phyloP scores from a whole-genome alignment of 192 early-diverging fungal genomes.

The Martensiomyces pterosporus region DNA sequence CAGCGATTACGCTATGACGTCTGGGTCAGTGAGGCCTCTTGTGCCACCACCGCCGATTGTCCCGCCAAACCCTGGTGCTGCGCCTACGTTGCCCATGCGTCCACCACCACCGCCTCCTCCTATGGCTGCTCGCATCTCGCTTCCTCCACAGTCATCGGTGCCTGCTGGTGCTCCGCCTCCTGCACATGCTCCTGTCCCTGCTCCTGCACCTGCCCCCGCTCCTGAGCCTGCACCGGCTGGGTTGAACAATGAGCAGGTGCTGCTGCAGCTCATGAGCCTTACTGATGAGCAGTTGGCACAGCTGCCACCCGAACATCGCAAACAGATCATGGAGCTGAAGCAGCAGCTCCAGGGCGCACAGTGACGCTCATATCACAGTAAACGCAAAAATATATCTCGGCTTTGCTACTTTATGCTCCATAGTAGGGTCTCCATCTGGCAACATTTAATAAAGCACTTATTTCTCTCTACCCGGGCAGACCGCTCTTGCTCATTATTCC shows the following conservation, averaged over 20 bases:
- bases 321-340: constrained; percentile 64
- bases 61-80: no score
- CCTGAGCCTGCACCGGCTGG: constrained; percentile 45
- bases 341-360: constrained; percentile 20
- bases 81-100: no score
- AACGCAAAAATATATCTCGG: background rate
- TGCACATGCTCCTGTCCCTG: constrained; percentile 5
- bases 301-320: constrained; percentile 72
- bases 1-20: background rate
- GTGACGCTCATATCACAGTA: no score
- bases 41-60: background rate
- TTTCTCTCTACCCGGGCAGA: no score
- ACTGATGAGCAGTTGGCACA: constrained; percentile 76
- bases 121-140: background rate
- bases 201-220: constrained; percentile 3
- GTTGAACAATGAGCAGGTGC: constrained; percentile 58
- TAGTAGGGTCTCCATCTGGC: no score
- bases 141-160: background rate
- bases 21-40: background rate
- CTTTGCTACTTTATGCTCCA: no score
- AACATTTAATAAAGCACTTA: no score
- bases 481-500: background rate
- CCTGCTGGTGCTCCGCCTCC: constrained; percentile 1
- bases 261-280: constrained; percentile 77
- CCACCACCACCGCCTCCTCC: background rate